phyloP scores from a whole-genome alignment of 306 rosid species.

The Alnus rubra region DNA sequence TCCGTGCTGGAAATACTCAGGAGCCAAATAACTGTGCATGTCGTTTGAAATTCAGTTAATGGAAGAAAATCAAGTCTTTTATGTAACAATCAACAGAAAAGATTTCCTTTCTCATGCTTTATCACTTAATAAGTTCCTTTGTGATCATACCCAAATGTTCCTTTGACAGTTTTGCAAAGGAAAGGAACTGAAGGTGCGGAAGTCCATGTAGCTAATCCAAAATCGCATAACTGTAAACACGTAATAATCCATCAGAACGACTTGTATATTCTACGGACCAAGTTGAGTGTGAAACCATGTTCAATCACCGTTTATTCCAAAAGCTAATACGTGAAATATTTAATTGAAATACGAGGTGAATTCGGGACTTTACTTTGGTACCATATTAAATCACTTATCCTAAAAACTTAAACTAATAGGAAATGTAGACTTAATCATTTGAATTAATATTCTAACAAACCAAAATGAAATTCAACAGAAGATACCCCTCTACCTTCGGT shows the following conservation, averaged over 20 bases:
- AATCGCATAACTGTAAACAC: slow-evolving; percentile 77
- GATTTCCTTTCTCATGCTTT: slow-evolving; percentile 3
- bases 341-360: no score
- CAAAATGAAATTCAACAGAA: slow-evolving; percentile 18
- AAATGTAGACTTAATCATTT: no score
- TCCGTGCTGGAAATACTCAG: slow-evolving; percentile 98
- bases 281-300: background rate
- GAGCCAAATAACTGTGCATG: slow-evolving; percentile 78
- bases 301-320: no score
- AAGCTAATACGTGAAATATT: no score
- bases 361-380: no score
- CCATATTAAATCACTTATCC: no score
- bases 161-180: slow-evolving; percentile 97
- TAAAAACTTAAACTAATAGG: no score
- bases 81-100: slow-evolving; percentile 8
- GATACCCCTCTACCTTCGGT: slow-evolving; percentile 60
- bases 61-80: background rate
- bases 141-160: slow-evolving; percentile 88
- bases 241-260: slow-evolving; percentile 26
- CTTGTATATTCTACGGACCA: background rate
- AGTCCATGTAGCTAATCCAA: slow-evolving; percentile 98
- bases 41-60: slow-evolving; percentile 14
- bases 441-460: background rate
- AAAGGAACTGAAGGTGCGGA: slow-evolving; percentile 94
- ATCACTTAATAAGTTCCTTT: background rate